A percentile compares a stretch with the other conserved stretches of the same genome.
phyloP scores from a whole-genome alignment of 495 filamentous ascomycete species.

The Penicillium herquei region DNA sequence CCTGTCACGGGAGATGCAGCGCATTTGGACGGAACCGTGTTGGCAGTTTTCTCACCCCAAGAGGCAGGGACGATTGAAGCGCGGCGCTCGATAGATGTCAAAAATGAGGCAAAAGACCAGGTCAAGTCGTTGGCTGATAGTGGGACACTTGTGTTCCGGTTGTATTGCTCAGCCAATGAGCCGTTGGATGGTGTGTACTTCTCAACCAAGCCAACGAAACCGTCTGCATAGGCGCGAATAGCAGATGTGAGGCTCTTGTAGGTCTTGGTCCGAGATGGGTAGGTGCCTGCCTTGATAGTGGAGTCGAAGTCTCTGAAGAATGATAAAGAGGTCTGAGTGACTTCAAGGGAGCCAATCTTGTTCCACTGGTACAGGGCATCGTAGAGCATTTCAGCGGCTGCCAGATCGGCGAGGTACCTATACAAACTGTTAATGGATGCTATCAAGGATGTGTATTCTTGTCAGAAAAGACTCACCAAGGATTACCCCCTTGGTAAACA shows the following conservation, averaged over 20 bases:
- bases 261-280: constrained; percentile 27
- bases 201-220: constrained; percentile 28
- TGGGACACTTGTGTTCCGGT: constrained; percentile 46
- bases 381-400: constrained; percentile 62
- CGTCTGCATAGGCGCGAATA: constrained; percentile 56
- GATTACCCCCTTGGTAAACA: constrained; percentile 60
- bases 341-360: constrained; percentile 46
- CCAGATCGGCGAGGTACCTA: constrained; percentile 51
- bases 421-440: not conserved
- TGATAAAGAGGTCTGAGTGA: constrained; percentile 51
- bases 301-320: constrained; percentile 58
- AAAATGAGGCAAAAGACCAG: constrained; percentile 47
- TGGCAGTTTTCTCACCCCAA: constrained; percentile 19
- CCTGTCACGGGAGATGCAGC: constrained; percentile 20
- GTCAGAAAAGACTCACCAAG: constrained; percentile 41
- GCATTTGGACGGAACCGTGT: constrained; percentile 20
- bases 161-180: constrained; percentile 55
- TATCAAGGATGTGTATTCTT: not conserved
- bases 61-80: constrained; percentile 16
- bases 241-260: constrained; percentile 49
- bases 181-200: constrained; percentile 49
- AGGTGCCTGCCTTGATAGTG: constrained; percentile 49
- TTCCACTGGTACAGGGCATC: constrained; percentile 60
- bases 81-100: constrained; percentile 30
- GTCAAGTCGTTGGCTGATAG: constrained; percentile 49